Conservation (phyloP, 495 filamentous ascomycete genomes). For the Friedmanniomyces endolithicus region DNA sequence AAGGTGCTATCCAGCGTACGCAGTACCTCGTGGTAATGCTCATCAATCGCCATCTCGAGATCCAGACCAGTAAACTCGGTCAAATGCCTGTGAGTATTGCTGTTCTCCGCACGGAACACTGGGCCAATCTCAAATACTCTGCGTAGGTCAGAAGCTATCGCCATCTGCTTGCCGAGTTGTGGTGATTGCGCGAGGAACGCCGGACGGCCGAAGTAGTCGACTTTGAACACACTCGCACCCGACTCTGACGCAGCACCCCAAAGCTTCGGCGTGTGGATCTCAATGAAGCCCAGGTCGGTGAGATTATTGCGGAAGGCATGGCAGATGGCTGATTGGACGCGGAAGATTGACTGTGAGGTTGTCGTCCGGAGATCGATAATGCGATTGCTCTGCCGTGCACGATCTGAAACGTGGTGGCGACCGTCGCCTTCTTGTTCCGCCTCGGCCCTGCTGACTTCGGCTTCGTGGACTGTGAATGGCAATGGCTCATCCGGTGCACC, state of each 20-base stretch:
- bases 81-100: conserved; percentile 90
- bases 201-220: conserved; percentile 78
- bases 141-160: conserved; percentile 83
- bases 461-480: conserved; percentile 53
- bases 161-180: conserved; percentile 93
- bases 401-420: conserved; percentile 51
- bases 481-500: conserved; percentile 44
- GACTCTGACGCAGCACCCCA: conserved; percentile 87
- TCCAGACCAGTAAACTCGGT: conserved; percentile 96
- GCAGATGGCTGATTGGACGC: conserved; percentile 70
- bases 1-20: conserved; percentile 71
- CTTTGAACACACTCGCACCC: conserved; percentile 82
- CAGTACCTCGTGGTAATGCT: conserved; percentile 79
- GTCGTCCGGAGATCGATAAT: conserved; percentile 83
- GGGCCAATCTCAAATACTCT: conserved; percentile 81
- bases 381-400: conserved; percentile 76
- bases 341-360: conserved; percentile 73
- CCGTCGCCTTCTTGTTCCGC: conserved; percentile 23
- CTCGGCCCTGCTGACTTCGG: conserved; percentile 37
- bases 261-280: conserved; percentile 81
- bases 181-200: conserved; percentile 87
- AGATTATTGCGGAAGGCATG: conserved; percentile 73
- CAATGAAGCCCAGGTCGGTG: conserved; percentile 59
- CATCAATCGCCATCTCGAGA: conserved; percentile 89
- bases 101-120: conserved; percentile 94